Base-by-base conservation (phyloP, 2,329 filamentous ascomycete species). In the Leptoxyphium fumago region DNA sequence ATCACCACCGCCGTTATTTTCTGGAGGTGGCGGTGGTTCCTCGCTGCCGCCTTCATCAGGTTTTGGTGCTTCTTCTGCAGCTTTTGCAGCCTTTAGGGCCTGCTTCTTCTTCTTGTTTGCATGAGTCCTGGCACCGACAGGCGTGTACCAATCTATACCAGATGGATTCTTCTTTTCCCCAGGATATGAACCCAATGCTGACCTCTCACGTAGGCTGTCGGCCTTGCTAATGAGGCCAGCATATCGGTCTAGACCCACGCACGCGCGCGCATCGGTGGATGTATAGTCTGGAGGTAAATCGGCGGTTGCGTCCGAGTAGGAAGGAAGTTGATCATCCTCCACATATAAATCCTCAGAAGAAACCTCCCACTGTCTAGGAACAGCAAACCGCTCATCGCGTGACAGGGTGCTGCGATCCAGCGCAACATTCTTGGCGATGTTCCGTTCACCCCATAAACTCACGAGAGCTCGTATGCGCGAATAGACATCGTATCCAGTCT, bases 41-140 rank as follows among this genome's bases (percentile, higher is more conserved):
- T 66, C 68, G 14, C 71, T 69, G 36, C 66, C 66, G 14, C 67
- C 66, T 42, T 66, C 64, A 41, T 64, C 61, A n/a, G 52, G 60
- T 62, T 63, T 68, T 50, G 66, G 67, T 44, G 51, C 52, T 34
- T 61, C 61, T 45, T 62, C 57, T 10, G 60, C 55, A 4, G 50
- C 41, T 51, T 56, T 59, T 38, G 63, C 56, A 0, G 66, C 62
- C 28, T 69, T 30, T 26, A 7, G 7, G 63, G 66, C 62, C 28
- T 65, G 59, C 48, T 70, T 68, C 30, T 67, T 67, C 49, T 69
- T 69, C 61, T 80, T 81, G 46, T 66, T 63, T 29, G 68, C 70
- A 55, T 80, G 71, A 42, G 68, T 59, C 30, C 61, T 63, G 47
- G 69, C 53, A 36, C 32, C 32, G 32, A 13, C 15, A 5, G 32